phyloP scores from a whole-genome alignment of 345 rosid genomes.

The Moricandia arvensis region DNA sequence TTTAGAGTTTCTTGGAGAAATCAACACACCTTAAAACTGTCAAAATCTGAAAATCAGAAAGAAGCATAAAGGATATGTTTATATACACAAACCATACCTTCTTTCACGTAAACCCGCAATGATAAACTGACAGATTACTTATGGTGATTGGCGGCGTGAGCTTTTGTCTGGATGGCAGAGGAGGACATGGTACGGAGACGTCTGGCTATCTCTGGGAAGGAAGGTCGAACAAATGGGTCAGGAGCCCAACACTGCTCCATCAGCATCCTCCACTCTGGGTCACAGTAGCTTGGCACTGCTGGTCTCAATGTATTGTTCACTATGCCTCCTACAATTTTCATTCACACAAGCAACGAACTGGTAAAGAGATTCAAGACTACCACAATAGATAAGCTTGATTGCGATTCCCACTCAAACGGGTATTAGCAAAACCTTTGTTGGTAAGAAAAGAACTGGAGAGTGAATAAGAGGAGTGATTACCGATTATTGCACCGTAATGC shows the following conservation, averaged over 20 bases:
- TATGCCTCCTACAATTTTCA: conserved; percentile 59
- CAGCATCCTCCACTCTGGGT: conserved; percentile 70
- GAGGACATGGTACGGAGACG: conserved; percentile 66
- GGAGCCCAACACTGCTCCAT: conserved; percentile 97
- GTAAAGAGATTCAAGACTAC: conserved; percentile 29
- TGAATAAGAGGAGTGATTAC: conserved; percentile 34
- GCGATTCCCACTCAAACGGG: background rate
- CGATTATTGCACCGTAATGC: conserved; percentile 89
- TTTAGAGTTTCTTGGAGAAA: conserved; percentile 18
- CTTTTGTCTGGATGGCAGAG: conserved; percentile 45
- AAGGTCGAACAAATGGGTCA: conserved; percentile 68
- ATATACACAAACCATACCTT: conserved; percentile 21
- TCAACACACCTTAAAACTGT: conserved; percentile 4
- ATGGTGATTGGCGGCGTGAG: conserved; percentile 41
- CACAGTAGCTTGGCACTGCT: conserved; percentile 62
- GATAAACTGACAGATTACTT: conserved; percentile 12
- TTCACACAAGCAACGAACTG: conserved; percentile 37
- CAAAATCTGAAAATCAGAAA: conserved; percentile 21
- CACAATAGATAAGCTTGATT: conserved; percentile 11
- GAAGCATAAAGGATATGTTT: conserved; percentile 15
- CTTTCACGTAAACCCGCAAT: background rate
- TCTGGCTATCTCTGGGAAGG: conserved; percentile 75
- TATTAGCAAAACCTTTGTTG: conserved; percentile 1
- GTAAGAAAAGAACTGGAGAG: background rate
- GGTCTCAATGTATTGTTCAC: conserved; percentile 83